Conservation (phyloP, 176 grass and related monocot genomes). For the Musa troglodytarum region DNA sequence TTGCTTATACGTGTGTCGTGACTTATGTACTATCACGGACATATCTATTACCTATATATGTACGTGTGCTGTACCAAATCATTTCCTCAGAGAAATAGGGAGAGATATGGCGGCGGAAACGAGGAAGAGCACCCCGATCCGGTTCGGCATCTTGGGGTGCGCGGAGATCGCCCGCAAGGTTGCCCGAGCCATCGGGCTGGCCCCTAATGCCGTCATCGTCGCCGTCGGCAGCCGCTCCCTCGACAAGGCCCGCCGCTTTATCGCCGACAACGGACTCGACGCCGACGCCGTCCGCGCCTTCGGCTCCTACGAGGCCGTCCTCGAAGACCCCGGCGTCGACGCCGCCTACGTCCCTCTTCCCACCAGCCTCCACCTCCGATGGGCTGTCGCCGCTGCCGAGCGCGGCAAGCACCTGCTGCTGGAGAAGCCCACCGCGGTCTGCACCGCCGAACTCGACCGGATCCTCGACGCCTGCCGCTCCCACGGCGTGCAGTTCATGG, state of each 20-base stretch:
- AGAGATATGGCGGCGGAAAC: neutral
- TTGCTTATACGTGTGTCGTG: too few species aligned
- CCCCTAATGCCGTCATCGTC: constrained; percentile 1
- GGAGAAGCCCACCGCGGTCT: constrained; percentile 20
- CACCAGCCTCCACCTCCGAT: constrained; percentile 17
- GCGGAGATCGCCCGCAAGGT: constrained; percentile 23
- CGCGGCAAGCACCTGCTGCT: constrained; percentile 22
- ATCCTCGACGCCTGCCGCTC: constrained; percentile 17
- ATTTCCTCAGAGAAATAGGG: neutral
- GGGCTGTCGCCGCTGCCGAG: constrained; percentile 23
- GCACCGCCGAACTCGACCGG: constrained; percentile 10
- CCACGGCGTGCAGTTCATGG: constrained; percentile 65
- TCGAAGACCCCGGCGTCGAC: constrained; percentile 18
- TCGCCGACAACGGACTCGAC: constrained; percentile 10
- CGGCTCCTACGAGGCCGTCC: constrained; percentile 17
- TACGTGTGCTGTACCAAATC: too few species aligned
- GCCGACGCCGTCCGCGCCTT: constrained; percentile 2
- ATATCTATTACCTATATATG: too few species aligned
- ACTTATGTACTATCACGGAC: too few species aligned
- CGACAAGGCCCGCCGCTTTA: constrained; percentile 20
- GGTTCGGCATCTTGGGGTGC: constrained; percentile 25
- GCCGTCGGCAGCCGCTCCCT: constrained; percentile 25
- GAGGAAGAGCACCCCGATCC: neutral
- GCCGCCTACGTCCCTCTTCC: constrained; percentile 19
- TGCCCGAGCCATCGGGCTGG: constrained; percentile 15